Conservation (phyloP, 345 rosid genomes). For the Arabis hirsuta region DNA sequence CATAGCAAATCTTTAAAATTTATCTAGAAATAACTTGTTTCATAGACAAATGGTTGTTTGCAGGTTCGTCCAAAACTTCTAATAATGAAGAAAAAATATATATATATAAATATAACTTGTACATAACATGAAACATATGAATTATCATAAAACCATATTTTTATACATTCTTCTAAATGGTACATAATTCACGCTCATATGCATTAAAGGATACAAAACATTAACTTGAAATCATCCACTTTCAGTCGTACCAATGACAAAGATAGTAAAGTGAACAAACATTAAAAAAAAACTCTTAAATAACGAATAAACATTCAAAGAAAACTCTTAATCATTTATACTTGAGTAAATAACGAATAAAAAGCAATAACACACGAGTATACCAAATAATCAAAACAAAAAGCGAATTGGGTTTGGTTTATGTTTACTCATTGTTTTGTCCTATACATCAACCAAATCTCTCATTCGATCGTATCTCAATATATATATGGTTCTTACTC, state of each 20-base stretch:
- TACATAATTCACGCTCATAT: too few species aligned
- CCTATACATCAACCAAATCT: constrained; percentile 42
- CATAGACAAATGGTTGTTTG: neutral
- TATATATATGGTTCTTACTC: constrained; percentile 25
- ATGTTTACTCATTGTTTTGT: constrained; percentile 48
- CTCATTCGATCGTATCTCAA: constrained; percentile 31
- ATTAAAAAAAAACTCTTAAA: neutral
- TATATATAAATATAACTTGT: too few species aligned
- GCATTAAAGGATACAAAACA: neutral
- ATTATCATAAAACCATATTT: too few species aligned
- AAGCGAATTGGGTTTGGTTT: constrained; percentile 42
- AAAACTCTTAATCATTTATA: too few species aligned
- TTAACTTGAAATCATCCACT: neutral
- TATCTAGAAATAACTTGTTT: neutral
- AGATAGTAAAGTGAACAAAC: constrained; percentile 8
- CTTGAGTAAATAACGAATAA: neutral
- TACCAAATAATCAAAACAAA: constrained; percentile 36
- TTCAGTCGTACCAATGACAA: constrained; percentile 2
- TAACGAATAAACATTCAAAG: neutral
- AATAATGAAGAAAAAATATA: neutral
- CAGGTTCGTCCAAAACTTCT: neutral
- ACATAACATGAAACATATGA: too few species aligned
- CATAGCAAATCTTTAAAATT: constrained; percentile 25
- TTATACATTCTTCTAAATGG: too few species aligned
- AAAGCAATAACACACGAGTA: neutral